Evolutionary conservation across 106 monocot species (phyloP), one percentile per base, ranked within the genome.

Genomic region (Allium fistulosum): DNA sequence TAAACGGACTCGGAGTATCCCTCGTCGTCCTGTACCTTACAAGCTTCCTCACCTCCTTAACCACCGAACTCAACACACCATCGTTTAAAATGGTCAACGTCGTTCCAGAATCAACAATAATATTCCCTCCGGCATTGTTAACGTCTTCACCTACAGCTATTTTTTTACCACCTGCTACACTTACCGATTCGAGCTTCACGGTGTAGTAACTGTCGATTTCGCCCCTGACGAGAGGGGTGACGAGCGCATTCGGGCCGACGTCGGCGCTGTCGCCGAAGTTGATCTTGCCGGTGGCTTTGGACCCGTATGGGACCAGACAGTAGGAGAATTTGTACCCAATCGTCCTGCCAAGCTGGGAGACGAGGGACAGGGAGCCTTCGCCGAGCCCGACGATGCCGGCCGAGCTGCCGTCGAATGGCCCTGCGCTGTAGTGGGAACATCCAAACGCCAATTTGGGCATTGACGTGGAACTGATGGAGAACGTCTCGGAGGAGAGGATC

Each of bases 81-180:
- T 26, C 15, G 49, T 59, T 17, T 5, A 85, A 71, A 3, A 69
- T 7, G 0, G 71, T 85, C 51, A 85, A 58, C 1, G 75, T 76
- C 28, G 85, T 81, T 26, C 85, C 85, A 28, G 81, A 85, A 60
- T 85, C 81, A 9, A 85, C 65, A 28, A 81, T 66, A 57, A 85
- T 76, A 57, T 78, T 67, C 2, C 74, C 74, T 11, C 18, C 17
- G 0, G 6, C 62, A 37, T 5, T 37, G 37, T 37, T 22, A 22
- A 22, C 37, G 6, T 6, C 13, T 0, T 1, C 1, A 0, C 18
- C 2, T 9, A 60, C 9, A 6, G 57, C 37, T 4, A 48, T 14
- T 10, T 66, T 28, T 1, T 27, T 45, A 14, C 58, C 10, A 49
- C 45, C 53, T 46, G 64, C 78, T 11, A 85, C 59, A 45, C 48